Percentiles rank a stretch among this genome's conserved stretches.
These are phyloP conservation scores for Dendrocalamus sinicus DNA, from an alignment of 176 grass and related monocot genomes.

Conservation along the genomic window DNA sequence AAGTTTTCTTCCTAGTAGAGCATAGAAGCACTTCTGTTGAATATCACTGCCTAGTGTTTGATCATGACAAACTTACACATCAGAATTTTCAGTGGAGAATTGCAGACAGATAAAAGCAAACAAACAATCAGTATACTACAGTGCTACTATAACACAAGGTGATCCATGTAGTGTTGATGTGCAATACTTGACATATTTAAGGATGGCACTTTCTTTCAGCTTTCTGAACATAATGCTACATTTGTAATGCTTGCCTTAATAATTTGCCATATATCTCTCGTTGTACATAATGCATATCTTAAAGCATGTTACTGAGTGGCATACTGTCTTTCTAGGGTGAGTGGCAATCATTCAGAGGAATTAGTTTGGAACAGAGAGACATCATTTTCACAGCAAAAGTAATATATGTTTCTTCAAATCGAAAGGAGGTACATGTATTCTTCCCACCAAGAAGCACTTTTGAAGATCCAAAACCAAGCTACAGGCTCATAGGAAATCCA, in stretches of 20 bases:
- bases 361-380: constrained; percentile 58
- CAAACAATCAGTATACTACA: background rate
- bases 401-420: constrained; percentile 55
- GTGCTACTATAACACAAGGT: background rate
- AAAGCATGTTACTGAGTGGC: background rate
- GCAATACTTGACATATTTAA: constrained; percentile 16
- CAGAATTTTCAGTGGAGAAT: background rate
- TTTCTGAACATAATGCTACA: constrained; percentile 15
- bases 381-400: constrained; percentile 58
- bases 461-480: constrained; percentile 62
- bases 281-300: background rate
- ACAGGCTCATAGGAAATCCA: constrained; percentile 69
- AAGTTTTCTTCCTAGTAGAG: background rate
- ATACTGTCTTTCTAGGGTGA: constrained; percentile 54
- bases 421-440: constrained; percentile 67
- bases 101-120: background rate
- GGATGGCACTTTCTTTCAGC: background rate
- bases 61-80: background rate
- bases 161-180: background rate
- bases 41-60: background rate
- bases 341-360: constrained; percentile 78
- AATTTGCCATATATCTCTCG: background rate
- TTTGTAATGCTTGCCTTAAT: background rate
- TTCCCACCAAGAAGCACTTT: constrained; percentile 45
- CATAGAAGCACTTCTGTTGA: background rate